Conservation (phyloP, 78 protist genomes). For the Speleostelium caveatum region DNA sequence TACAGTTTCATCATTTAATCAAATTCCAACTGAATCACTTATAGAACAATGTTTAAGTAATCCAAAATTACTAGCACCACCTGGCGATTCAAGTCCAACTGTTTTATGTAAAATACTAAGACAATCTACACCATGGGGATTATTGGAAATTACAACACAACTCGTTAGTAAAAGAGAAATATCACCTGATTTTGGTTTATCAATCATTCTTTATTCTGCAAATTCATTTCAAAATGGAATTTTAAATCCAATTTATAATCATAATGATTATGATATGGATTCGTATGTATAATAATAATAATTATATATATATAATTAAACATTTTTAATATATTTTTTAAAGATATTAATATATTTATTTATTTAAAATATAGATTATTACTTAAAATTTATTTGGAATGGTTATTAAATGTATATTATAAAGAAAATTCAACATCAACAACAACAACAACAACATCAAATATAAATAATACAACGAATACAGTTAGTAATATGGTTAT, state of each 20-base stretch:
- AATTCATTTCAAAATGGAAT: conserved; percentile 33
- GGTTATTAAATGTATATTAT: conserved; percentile 39
- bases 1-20: conserved; percentile 37
- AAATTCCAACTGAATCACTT: conserved; percentile 45
- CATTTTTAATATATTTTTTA: not conserved
- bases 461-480: no score
- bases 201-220: conserved; percentile 21
- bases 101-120: conserved; percentile 63
- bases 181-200: conserved; percentile 63
- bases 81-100: conserved; percentile 44
- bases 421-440: not conserved
- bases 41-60: conserved; percentile 45
- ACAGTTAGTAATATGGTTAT: not conserved
- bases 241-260: conserved; percentile 42
- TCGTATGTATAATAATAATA: conserved; percentile 32
- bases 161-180: conserved; percentile 37
- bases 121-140: conserved; percentile 72
- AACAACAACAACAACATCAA: not conserved
- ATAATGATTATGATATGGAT: conserved; percentile 50
- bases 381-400: conserved; percentile 54
- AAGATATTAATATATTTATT: not conserved
- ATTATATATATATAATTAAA: no score
- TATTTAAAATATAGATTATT: conserved; percentile 11
- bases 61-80: conserved; percentile 61
- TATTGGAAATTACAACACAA: conserved; percentile 44